Evolutionary conservation across 208 protist genomes (phyloP), one percentile per base, ranked within the genome.

Genomic region (Wallacemonas rigidus): DNA sequence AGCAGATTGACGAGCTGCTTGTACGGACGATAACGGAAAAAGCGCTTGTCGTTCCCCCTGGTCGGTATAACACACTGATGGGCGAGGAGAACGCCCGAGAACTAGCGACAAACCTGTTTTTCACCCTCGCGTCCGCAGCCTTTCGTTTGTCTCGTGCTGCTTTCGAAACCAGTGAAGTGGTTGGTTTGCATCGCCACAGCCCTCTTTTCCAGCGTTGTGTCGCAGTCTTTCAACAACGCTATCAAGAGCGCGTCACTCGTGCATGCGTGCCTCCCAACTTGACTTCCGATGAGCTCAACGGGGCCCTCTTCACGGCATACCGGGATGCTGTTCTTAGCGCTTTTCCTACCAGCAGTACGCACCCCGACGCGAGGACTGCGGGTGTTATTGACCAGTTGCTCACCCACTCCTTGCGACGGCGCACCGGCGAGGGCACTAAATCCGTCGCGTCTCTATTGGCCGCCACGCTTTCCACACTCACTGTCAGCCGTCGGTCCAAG

Each of bases 1-100:
- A 39, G 57, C 41, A 65, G 60, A 65, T 65, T 35, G 43, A 65
- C 43, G 43, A 48, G 40, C 41, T 51, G 60, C 38, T 53, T 26
- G 41, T 35, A 15, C 3, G 14, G n/a, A 36, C 36, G 12, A 63
- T 38, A 9, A 39, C n/a, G 7, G n/a, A 38, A 9, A 63, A 45
- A 12, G 39, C n/a, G 36, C 39, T 63, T 6, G 38, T 9, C 38
- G 38, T 38, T 6, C 11, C 53, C 53, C 17, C 53, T 7, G 53
- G 17, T 8, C 6, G 26, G 53, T n/a, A n/a, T 38, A 38, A 40
- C 9, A 7, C 57, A 7, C 36, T 50, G n/a, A 48, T 45, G 2
- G 36, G 60, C 38, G 60, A 65, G 15, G 43, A 65, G 40, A 65
- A 65, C 43, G 38, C 14, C 5, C 9, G 3, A 0, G 41, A 65